phyloP scores from a whole-genome alignment of 441 rosid genomes.

The Arabidopsis hybrid region DNA sequence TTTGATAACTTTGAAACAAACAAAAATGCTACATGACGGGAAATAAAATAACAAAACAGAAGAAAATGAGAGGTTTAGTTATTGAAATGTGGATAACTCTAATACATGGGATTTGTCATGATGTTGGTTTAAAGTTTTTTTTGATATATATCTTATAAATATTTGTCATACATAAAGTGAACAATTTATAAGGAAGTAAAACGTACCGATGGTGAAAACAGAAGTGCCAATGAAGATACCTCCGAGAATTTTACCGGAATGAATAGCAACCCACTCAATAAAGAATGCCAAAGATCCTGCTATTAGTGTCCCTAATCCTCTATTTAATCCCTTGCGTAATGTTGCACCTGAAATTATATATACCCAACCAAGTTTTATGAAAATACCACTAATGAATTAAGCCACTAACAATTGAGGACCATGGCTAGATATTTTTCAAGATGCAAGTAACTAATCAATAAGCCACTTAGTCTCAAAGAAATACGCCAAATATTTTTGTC shows the following conservation, averaged over 20 bases:
- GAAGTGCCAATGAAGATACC: conserved; percentile 57
- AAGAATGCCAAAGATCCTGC: conserved; percentile 82
- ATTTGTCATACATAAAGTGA: too few relatives aligned
- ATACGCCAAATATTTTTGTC: too few relatives aligned
- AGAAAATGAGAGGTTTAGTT: background rate
- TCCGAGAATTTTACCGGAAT: conserved; percentile 56
- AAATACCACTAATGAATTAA: background rate
- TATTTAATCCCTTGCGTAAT: conserved; percentile 78
- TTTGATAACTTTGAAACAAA: background rate
- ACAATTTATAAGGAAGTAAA: too few relatives aligned
- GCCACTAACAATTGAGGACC: background rate
- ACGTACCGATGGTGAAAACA: conserved; percentile 70
- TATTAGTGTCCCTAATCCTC: conserved; percentile 75
- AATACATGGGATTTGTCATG: too few relatives aligned
- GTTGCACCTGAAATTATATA: conserved; percentile 65
- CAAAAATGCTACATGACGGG: background rate
- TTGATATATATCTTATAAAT: too few relatives aligned
- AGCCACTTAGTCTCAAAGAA: too few relatives aligned
- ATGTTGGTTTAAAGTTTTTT: too few relatives aligned
- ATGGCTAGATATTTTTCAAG: background rate
- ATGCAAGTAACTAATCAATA: background rate
- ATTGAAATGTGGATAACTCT: background rate
- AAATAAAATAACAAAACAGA: background rate
- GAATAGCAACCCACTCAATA: conserved; percentile 58
- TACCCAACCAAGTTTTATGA: background rate